phyloP scores from a whole-genome alignment of 768 basidiomycete species.

The Tephrocybe sp. region DNA sequence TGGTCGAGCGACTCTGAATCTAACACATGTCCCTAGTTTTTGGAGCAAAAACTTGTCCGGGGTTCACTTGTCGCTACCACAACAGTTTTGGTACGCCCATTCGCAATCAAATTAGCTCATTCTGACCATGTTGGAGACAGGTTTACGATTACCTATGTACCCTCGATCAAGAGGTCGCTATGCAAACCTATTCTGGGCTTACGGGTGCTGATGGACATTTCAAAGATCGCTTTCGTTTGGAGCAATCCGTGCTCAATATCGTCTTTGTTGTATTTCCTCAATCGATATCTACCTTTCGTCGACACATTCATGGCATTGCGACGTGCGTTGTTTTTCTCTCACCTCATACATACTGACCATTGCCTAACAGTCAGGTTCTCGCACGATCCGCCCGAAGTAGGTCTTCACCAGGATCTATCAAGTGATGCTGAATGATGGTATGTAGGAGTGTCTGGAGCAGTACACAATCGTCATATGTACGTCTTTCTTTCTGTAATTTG shows the following conservation, averaged over 20 bases:
- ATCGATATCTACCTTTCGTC: constrained; percentile 40
- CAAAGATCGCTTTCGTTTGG: constrained; percentile 36
- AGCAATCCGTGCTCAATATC: constrained; percentile 27
- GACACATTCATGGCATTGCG: constrained; percentile 35
- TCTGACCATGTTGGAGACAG: constrained; percentile 15
- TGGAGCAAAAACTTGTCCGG: constrained; percentile 24
- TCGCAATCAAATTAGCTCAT: neutral
- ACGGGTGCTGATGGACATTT: neutral
- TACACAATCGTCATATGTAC: constrained; percentile 33
- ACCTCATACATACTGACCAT: neutral
- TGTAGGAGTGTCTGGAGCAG: constrained; percentile 22
- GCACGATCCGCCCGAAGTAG: constrained; percentile 8
- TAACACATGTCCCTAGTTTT: too few species aligned
- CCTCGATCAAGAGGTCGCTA: constrained; percentile 32
- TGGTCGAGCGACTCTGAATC: too few species aligned
- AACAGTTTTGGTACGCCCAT: constrained; percentile 23
- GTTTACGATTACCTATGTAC: constrained; percentile 37
- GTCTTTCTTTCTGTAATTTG: constrained; percentile 1
- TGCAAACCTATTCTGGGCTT: neutral
- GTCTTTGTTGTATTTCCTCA: constrained; percentile 34
- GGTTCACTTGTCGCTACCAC: constrained; percentile 25
- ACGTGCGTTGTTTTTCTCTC: constrained; percentile 19
- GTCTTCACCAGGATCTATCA: neutral
- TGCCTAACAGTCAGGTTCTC: constrained; percentile 10
- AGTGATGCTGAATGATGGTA: neutral